These are phyloP conservation scores for Paraglomus occultum DNA, from an alignment of 192 early-diverging fungal species.

Conservation along the genomic window DNA sequence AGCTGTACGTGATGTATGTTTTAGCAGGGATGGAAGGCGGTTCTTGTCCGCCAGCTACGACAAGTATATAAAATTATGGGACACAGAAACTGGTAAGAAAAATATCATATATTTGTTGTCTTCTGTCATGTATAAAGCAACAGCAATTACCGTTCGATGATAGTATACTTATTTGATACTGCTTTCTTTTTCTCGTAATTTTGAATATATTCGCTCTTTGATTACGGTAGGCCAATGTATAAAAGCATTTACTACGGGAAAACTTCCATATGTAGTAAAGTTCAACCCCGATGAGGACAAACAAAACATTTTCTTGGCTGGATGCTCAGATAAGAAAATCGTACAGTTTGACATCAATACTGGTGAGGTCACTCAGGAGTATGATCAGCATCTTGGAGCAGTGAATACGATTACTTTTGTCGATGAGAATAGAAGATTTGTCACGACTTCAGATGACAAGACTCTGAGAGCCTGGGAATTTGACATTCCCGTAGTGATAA, in stretches of 20 bases:
- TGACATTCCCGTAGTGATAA: constrained; percentile 98
- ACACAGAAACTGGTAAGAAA: constrained; percentile 85
- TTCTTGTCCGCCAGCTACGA: constrained; percentile 93
- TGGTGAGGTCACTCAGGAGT: constrained; percentile 87
- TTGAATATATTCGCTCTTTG: neutral
- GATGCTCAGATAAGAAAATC: constrained; percentile 92
- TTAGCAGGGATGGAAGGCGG: constrained; percentile 78
- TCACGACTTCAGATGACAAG: constrained; percentile 97
- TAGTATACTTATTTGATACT: neutral
- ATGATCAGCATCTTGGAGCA: constrained; percentile 95
- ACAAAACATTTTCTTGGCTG: constrained; percentile 86
- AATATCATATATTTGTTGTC: neutral
- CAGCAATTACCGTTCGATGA: neutral
- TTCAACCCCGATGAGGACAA: constrained; percentile 91
- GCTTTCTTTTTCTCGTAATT: too few species aligned
- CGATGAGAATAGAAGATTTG: constrained; percentile 89
- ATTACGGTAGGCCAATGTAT: constrained; percentile 66
- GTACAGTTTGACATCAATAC: constrained; percentile 79
- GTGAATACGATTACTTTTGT: constrained; percentile 98
- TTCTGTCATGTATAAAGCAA: neutral
- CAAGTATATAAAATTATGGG: constrained; percentile 93
- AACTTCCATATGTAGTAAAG: constrained; percentile 83
- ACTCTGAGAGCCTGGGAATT: constrained; percentile 96
- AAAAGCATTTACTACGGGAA: constrained; percentile 68
- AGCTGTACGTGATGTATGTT: constrained; percentile 88